Conservation (phyloP, 139 green algal genomes). For the Volvox reticuliferus region DNA sequence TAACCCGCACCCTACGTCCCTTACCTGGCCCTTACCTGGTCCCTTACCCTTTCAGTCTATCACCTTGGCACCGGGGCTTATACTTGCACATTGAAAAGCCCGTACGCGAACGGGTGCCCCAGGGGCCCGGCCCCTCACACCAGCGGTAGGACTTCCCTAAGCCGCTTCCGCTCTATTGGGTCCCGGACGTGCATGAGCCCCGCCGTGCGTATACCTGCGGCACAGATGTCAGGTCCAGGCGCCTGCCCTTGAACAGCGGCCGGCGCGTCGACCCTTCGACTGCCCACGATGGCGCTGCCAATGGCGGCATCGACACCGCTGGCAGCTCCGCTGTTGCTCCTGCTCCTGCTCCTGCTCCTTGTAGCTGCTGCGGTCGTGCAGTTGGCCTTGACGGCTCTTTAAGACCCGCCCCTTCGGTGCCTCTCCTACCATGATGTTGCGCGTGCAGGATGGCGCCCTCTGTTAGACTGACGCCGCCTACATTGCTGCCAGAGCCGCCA, state of each 20-base stretch:
- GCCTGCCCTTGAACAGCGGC: slow-evolving; percentile 33
- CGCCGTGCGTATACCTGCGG: slow-evolving; percentile 8
- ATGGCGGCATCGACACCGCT: neutral
- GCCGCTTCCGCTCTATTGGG: neutral
- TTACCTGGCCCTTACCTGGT: too few species aligned
- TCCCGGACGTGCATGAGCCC: neutral
- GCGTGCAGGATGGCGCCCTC: neutral
- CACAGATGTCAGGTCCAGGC: slow-evolving; percentile 5
- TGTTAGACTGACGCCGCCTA: neutral
- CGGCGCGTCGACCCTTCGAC: neutral
- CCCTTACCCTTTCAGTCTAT: too few species aligned
- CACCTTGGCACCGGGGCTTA: too few species aligned
- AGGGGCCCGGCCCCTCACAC: neutral
- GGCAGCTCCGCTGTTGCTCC: neutral
- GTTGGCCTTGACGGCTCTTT: neutral
- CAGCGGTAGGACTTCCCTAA: neutral
- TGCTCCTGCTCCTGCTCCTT: neutral
- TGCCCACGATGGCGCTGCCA: neutral
- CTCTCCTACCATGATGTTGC: neutral
- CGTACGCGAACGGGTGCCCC: neutral
- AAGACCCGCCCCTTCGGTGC: neutral
- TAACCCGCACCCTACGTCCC: too few species aligned
- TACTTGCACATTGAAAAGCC: too few species aligned
- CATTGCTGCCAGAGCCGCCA: neutral
- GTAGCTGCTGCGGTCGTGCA: neutral